phyloP scores from a whole-genome alignment of 2,329 filamentous ascomycete species.

The Seiridium unicorne region DNA sequence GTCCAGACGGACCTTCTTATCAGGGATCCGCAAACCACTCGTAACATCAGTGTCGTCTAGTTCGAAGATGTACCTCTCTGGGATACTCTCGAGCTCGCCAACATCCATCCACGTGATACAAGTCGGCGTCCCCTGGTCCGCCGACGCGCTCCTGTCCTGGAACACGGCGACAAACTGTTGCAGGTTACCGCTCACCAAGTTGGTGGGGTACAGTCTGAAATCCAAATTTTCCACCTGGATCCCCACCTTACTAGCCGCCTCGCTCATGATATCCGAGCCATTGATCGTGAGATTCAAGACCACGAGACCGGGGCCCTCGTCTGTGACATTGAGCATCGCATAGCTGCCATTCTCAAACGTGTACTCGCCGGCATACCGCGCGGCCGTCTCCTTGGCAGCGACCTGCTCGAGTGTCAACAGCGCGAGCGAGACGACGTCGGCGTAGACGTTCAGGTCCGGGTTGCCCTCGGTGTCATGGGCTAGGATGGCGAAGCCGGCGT shows the following conservation, averaged over 20 bases:
- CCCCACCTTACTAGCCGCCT: constrained; percentile 17
- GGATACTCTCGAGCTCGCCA: neutral
- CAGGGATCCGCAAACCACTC: neutral
- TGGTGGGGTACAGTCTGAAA: constrained; percentile 29
- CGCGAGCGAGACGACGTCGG: constrained; percentile 26
- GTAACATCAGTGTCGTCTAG: neutral
- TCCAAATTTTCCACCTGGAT: constrained; percentile 21
- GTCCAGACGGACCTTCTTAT: neutral
- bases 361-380: constrained; percentile 16
- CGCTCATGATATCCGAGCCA: constrained; percentile 14
- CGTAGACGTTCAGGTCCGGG: constrained; percentile 32
- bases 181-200: constrained; percentile 14
- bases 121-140: constrained; percentile 31
- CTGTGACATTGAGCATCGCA: constrained; percentile 10
- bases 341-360: neutral
- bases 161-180: constrained; percentile 29
- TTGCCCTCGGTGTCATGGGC: constrained; percentile 25
- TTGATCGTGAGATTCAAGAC: constrained; percentile 16
- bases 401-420: constrained; percentile 13
- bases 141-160: constrained; percentile 26
- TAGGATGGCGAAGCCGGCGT: constrained; percentile 26
- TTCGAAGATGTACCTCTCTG: neutral
- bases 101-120: constrained; percentile 27
- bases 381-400: constrained; percentile 14
- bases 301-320: constrained; percentile 23